Base-by-base conservation (phyloP, 1,284 basidiomycete genomes). In the Papiliotrema fonsecae region DNA sequence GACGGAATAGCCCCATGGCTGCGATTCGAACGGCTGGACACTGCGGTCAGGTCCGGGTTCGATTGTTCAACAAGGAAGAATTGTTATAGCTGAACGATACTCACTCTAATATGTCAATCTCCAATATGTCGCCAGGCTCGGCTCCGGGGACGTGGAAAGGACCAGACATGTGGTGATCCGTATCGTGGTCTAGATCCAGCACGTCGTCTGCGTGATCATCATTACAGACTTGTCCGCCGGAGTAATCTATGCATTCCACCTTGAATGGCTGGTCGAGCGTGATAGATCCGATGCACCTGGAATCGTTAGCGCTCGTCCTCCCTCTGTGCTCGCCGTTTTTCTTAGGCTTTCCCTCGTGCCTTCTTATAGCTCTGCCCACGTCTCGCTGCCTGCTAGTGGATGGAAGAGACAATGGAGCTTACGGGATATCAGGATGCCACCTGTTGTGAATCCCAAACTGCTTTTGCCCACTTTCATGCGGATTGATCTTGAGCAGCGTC, bases 1-100 rank as follows among this genome's bases (percentile, higher is more conserved):
- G 19, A 83, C 82, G 0, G 84, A 85, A 64, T 86, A 88, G 0
- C 86, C 86, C 86, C 86, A 88, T 0, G 84, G 84, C 82, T 85
- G 83, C 62, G 85, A 78, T 21, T 84, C 82, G 62, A 86, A 87
- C 2, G 85, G 82, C 18, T 72, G 76, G 27, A 88, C 82, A 82
- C 55, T 40, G 18, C 40, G 34, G 28, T 49, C 35, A 40, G 37
- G 18, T 9, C 39, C 21, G 14, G n/a, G 21, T 19, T 6, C 22
- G 27, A 4, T 14, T 6, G 7, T 14, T n/a, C 5, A n/a, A 16
- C 5, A 11, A 16, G 19, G 18, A 7, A 30, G 39, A n/a, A 35
- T 21, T 18, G 10, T 13, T 21, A 22, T 35, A 16, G 34, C 34
- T 14, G 16, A 16, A 19, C 14, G n/a, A n/a, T 19, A 21, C 45